Evolutionary conservation across 345 rosid species (phyloP), one percentile per base, ranked within the genome.

Genomic region (Gossypium bickii): DNA sequence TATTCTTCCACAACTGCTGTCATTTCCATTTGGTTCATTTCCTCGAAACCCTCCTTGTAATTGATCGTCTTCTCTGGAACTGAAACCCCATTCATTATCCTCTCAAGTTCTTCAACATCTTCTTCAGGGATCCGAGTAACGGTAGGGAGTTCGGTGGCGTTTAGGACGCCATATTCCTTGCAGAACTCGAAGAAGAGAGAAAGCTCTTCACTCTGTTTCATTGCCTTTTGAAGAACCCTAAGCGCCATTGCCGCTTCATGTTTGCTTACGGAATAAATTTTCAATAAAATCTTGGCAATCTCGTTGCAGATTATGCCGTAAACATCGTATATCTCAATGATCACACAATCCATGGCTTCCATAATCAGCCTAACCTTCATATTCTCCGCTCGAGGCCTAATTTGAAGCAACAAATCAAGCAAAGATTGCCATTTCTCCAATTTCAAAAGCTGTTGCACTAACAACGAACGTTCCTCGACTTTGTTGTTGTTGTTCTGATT

Each of bases 281-380:
- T 80, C 51, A 83, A 62, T 1, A 89, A 75, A 72, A 89, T 82
- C 55, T 82, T 78, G 0, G 91, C 88, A 8, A 89, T 76, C 20
- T 80, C 86, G 7, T 73, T 83, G 76, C 91, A 92, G 11, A 92
- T 89, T 77, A 79, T 81, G 79, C 88, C 78, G 64, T 88, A 88
- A 41, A 87, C 67, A 66, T 90, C 91, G 53, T 83, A 74, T 17
- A 89, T 83, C 81, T 94, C 97, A 10, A 78, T 83, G 70, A 88
- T 51, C 7, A 92, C 77, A 53, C 90, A 88, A 61, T 89, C 93
- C 97, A 94, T 87, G n/a, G 95, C 97, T 75, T 89, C 97, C 2
- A 82, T 76, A 58, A 92, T 81, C 44, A 94, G 70, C 13, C 55
- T 52, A 41, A 76, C 77, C 73, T 49, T 81, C 94, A 88, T 89